Evolutionary conservation across 345 rosid species (phyloP).

Genomic region (Adansonia digitata): DNA sequence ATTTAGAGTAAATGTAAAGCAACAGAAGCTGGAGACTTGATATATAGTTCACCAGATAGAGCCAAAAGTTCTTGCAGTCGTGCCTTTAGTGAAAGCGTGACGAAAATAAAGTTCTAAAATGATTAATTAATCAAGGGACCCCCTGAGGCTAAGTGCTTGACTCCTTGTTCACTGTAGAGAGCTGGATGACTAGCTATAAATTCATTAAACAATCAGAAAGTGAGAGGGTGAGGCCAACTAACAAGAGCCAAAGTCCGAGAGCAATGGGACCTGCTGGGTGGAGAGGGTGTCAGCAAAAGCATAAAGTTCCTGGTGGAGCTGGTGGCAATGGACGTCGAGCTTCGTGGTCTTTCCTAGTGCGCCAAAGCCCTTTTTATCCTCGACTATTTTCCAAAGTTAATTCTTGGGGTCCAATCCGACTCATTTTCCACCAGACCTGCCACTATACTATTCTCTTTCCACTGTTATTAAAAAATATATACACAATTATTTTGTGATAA

Average conservation of each 20-base stretch:
- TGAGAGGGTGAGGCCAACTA: not conserved
- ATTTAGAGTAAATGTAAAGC: not conserved
- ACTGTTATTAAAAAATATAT: too few relatives aligned
- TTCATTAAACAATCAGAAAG: not conserved
- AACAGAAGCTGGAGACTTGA: not conserved
- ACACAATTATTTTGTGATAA: too few relatives aligned
- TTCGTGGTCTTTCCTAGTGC: not conserved
- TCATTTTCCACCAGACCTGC: not conserved
- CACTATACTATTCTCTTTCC: not conserved
- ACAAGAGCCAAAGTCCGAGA: not conserved
- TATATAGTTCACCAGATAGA: not conserved
- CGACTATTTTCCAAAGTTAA: not conserved
- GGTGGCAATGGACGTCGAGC: not conserved
- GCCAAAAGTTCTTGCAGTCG: not conserved
- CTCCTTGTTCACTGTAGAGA: not conserved
- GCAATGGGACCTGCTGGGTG: slow-evolving; percentile 2
- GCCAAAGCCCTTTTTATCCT: not conserved
- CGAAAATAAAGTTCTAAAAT: not conserved
- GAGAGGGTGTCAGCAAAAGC: not conserved
- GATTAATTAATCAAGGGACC: not conserved
- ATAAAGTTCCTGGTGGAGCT: too few relatives aligned
- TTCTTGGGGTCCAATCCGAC: not conserved
- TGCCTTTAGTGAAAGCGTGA: not conserved
- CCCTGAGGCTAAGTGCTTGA: not conserved
- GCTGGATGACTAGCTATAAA: not conserved